phyloP scores from a whole-genome alignment of 306 rosid species.

The Myrica gale region DNA sequence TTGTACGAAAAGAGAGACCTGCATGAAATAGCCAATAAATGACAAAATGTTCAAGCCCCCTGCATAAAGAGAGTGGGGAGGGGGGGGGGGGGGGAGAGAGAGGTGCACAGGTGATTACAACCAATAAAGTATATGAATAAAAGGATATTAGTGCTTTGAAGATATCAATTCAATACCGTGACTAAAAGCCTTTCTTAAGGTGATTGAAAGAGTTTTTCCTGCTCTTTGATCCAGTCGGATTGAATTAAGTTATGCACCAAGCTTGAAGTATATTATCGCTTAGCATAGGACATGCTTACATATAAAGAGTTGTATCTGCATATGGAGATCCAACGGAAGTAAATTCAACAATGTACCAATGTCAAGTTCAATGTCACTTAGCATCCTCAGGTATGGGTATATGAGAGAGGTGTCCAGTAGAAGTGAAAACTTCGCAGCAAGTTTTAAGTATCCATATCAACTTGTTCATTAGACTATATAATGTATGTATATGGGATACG shows the following conservation, averaged over 20 bases:
- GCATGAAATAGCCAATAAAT: constrained; percentile 20
- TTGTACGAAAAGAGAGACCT: constrained; percentile 91
- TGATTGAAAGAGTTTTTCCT: too few relatives aligned
- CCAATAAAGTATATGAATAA: not conserved
- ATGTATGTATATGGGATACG: not conserved
- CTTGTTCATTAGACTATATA: not conserved
- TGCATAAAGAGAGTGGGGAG: not conserved
- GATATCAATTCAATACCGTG: not conserved
- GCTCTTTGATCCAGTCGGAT: not conserved
- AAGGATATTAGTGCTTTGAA: not conserved
- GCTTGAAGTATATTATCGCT: not conserved
- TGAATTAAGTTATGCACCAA: not conserved
- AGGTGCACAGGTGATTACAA: not conserved
- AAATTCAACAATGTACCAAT: not conserved
- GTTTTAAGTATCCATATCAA: not conserved
- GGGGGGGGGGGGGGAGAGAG: not conserved
- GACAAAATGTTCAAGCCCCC: not conserved
- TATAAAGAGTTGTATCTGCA: not conserved
- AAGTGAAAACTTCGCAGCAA: not conserved
- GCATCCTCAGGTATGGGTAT: not conserved
- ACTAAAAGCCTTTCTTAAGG: not conserved
- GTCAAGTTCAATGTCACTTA: not conserved
- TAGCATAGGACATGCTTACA: not conserved
- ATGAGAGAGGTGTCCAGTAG: not conserved
- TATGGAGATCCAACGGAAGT: not conserved